Evolutionary conservation across 2,329 filamentous ascomycete genomes (phyloP), one percentile per base, ranked within the genome.

Genomic region (Metarhizium robertsii): DNA sequence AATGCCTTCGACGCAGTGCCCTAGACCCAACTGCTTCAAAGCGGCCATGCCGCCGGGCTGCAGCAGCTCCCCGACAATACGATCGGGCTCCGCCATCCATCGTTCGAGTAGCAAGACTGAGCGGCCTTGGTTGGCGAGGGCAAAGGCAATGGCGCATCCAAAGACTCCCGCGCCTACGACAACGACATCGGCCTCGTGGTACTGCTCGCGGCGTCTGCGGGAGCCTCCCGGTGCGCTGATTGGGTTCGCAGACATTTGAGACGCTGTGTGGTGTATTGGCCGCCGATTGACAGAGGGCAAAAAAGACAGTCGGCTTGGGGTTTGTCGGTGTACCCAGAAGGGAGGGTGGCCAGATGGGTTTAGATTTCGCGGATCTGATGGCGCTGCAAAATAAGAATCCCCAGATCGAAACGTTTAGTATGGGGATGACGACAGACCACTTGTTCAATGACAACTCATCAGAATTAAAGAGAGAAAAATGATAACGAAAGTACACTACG

Each of bases 61-160:
- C 64, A 99, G 76, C 61, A 99, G 75, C 75, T 99, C 94, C 64
- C 94, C 94, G 50, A 99, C 91, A 62, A 99, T 99, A 60, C 94
- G 85, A 74, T 97, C 88, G 20, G 94, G 94, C 75, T 97, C 87
- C 72, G 90, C 90, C 73, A 97, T 77, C 73, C 85, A 95, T 65
- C 83, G 83, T 75, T 99, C 94, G 52, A 99, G 82, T 53, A 99
- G 76, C 30, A 97, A 80, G 30, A 99, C 92, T 69, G 88, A 95
- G 60, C 94, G 85, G 54, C 91, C 92, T 74, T 97, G 94, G 64
- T 88, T 86, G 57, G 88, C 92, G 49, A 97, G 79, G 25, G 92
- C 84, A 60, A 86, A 88, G 18, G 94, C 92, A 25, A 91, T 77
- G 20, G 92, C 89, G 70, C 90, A 95, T 45, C 94, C 94, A 60